Evolutionary conservation across 495 filamentous ascomycete species (phyloP), one percentile per base, ranked within the genome.

Genomic region (Talaromyces nanjingensis): DNA sequence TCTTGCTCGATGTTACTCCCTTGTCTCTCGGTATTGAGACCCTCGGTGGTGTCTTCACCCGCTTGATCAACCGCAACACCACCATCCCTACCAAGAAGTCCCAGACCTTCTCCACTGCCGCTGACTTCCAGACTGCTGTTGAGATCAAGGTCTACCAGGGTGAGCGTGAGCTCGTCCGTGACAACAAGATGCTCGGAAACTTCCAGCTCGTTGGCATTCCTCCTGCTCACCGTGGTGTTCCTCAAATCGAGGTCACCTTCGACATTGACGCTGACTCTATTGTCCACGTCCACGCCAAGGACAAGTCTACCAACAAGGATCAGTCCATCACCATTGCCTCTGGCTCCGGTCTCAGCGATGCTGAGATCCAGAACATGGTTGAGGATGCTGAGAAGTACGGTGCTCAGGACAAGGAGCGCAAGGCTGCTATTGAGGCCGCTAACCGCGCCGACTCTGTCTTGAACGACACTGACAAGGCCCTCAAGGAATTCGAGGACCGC

Each of bases 101-200:
- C 37, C 94, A 98, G 82, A 85, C 92, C 67, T 98, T 98, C 86
- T 97, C 94, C 60, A 98, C 94, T 56, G 94, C 94, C 61, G 94
- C 94, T 70, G 94, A 98, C 74, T 97, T 96, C 90, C 94, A 98
- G 86, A 96, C 91, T 65, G 94, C 94, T 69, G 94, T 98, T 76
- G 94, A 98, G 84, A 98, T 98, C 86, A 98, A 98, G 89, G 96
- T 98, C 63, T 98, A 87, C 90, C 94, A 98, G 86, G 94, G 94
- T 83, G 94, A 98, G 85, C 94, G 94, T 90, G 94, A 98, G 82
- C 91, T 98, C 63, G 94, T 98, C 73, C 88, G 87, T 74, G 94
- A 98, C 84, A 98, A 98, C 88, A 98, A 98, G 85, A 82, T 98
- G 64, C 87, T 98, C 20, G 94, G 94, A 42, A 98, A 98, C 90